Evolutionary conservation across 352 stramenopile genomes (phyloP).

Genomic region (Pythium monospermum): DNA sequence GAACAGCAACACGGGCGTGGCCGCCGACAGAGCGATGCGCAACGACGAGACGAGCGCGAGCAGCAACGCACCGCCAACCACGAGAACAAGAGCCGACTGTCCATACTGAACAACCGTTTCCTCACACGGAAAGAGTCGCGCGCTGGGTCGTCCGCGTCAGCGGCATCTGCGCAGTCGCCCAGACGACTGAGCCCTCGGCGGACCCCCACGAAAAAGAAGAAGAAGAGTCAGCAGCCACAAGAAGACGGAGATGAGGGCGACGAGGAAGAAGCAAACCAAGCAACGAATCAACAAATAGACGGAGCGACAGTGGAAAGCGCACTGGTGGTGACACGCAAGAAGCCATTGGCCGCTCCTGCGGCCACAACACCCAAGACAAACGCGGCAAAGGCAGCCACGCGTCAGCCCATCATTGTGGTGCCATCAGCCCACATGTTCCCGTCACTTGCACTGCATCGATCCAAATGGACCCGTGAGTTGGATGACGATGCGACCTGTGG

Average conservation of each 20-base stretch:
- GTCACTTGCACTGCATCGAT: conserved; percentile 12
- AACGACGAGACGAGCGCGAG: conserved; percentile 32
- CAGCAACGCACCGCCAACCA: conserved; percentile 27
- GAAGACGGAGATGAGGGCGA: conserved; percentile 2
- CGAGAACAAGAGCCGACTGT: conserved; percentile 15
- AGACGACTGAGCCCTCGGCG: background rate
- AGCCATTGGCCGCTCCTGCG: background rate
- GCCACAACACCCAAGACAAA: background rate
- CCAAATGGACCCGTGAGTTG: conserved; percentile 35
- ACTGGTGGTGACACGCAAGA: background rate
- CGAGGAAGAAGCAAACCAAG: background rate
- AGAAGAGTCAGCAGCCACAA: background rate
- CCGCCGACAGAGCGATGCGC: conserved; percentile 30
- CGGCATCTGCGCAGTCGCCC: background rate
- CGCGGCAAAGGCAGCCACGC: background rate
- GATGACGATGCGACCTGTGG: conserved; percentile 39
- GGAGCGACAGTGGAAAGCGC: background rate
- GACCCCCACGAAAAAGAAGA: background rate
- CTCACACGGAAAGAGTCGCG: conserved; percentile 28
- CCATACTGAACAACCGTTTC: conserved; percentile 50
- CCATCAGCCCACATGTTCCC: conserved; percentile 21
- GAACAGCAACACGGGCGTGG: conserved; percentile 1
- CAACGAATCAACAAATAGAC: background rate
- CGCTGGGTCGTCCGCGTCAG: background rate
- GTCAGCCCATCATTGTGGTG: conserved; percentile 4